Percentiles rank a stretch among this genome's conserved stretches.
phyloP scores from a whole-genome alignment of 176 grass and related monocot genomes.

The Saccharum spontaneum region DNA sequence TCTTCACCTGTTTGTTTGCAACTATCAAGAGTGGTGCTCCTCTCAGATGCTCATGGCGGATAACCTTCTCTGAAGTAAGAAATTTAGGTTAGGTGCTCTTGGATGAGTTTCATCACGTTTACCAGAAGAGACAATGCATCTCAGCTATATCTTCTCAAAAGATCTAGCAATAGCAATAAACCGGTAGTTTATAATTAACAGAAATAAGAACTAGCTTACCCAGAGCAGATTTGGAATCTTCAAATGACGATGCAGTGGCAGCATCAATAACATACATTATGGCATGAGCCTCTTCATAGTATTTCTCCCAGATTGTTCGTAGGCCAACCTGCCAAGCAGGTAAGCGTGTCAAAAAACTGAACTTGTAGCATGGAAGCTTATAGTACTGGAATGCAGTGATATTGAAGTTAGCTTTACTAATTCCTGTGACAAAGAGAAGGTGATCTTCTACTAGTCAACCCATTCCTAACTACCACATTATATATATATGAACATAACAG shows the following conservation, averaged over 20 bases:
- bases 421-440: neutral
- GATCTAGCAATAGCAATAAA: neutral
- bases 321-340: slow-evolving; percentile 56
- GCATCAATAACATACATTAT: slow-evolving; percentile 94
- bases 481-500: neutral
- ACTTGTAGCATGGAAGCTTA: slow-evolving; percentile 9
- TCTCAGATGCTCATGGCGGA: slow-evolving; percentile 78
- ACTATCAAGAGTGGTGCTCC: slow-evolving; percentile 81
- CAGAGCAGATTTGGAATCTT: slow-evolving; percentile 78
- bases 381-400: neutral
- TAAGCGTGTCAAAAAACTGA: slow-evolving; percentile 16
- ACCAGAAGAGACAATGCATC: slow-evolving; percentile 11
- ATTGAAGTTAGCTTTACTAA: slow-evolving; percentile 21
- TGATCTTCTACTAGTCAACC: neutral
- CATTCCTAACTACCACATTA: neutral
- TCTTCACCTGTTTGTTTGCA: slow-evolving; percentile 84
- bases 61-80: slow-evolving; percentile 72
- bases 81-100: slow-evolving; percentile 30
- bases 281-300: slow-evolving; percentile 92
- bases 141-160: neutral
- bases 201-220: slow-evolving; percentile 37
- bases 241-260: slow-evolving; percentile 64
- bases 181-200: neutral
- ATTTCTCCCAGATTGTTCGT: slow-evolving; percentile 98
- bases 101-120: neutral